Conservation (phyloP, 129 eudicot genomes). For the Ambrosia trifida region DNA sequence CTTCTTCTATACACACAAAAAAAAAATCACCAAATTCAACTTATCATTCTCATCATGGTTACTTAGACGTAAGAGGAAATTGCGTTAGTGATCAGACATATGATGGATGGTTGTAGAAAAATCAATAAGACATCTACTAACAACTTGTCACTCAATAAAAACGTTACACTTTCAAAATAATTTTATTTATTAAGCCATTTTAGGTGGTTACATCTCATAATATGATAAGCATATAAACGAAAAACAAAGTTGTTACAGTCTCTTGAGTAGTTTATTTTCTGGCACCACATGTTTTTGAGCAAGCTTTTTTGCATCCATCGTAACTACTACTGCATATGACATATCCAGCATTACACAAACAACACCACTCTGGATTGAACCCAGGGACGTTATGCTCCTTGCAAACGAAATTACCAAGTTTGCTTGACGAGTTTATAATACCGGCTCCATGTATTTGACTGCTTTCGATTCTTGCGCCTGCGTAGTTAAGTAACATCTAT, state of each 20-base stretch:
- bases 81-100: too few species aligned
- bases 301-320: background rate
- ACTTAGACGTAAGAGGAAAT: too few species aligned
- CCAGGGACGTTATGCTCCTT: background rate
- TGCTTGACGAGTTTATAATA: slow-evolving; percentile 10
- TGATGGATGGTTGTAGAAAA: too few species aligned
- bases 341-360: background rate
- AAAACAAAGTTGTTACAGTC: too few species aligned
- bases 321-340: background rate
- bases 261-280: background rate
- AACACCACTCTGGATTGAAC: slow-evolving; percentile 4
- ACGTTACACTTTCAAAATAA: background rate
- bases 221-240: background rate
- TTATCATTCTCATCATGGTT: too few species aligned
- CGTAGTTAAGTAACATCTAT: background rate
- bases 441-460: slow-evolving; percentile 5
- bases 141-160: too few species aligned
- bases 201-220: background rate
- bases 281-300: background rate
- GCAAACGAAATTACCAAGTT: slow-evolving; percentile 4
- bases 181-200: background rate
- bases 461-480: slow-evolving; percentile 11
- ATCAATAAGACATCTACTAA: too few species aligned
- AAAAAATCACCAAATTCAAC: too few species aligned
- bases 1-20: too few species aligned